Evolutionary conservation across 495 filamentous ascomycete species (phyloP), one percentile per base, ranked within the genome.

Genomic region (Penicillium longicatenatum): DNA sequence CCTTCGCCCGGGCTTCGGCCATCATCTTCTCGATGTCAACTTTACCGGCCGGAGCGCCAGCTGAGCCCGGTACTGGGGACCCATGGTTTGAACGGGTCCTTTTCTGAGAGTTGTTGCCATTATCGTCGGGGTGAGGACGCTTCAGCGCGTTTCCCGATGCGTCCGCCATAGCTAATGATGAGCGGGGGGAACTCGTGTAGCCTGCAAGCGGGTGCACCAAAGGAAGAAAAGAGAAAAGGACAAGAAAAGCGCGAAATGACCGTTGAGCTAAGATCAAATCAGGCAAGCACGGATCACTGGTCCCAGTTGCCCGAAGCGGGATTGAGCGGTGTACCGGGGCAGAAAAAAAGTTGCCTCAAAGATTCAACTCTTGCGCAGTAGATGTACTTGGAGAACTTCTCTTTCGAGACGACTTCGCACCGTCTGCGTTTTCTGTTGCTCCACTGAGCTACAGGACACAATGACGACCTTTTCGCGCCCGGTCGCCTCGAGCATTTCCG

Each of bases 381-480:
- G 54, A 60, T 42, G 48, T 45, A 59, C 51, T 61, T 75, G 66
- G 46, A 47, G 66, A 62, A 70, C 55, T 57, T 62, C 64, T 45
- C 26, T 51, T 58, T 54, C 57, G 30, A 60, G 58, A 58, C 60
- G 60, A 64, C 57, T 65, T 78, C 63, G 68, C 67, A 70, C 59
- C 57, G 59, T 66, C 70, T 57, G 69, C 60, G 63, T 74, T 63
- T 68, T 72, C 66, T 68, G 73, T 76, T 58, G 73, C 73, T 78
- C 45, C 75, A 30, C 60, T 62, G 67, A 74, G 78, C 69, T 75
- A 65, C 72, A 74, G 65, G 68, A 58, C 63, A 75, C 62, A 68
- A 80, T 79, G 76, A 73, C 74, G 89, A 97, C 93, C 73, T 91
- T 93, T 66, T 89, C 93, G 52, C 90, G 93, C 65, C 92, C 94